Evolutionary conservation across 129 eudicot genomes (phyloP), one percentile per base, ranked within the genome.

Genomic region (Logfia minima): DNA sequence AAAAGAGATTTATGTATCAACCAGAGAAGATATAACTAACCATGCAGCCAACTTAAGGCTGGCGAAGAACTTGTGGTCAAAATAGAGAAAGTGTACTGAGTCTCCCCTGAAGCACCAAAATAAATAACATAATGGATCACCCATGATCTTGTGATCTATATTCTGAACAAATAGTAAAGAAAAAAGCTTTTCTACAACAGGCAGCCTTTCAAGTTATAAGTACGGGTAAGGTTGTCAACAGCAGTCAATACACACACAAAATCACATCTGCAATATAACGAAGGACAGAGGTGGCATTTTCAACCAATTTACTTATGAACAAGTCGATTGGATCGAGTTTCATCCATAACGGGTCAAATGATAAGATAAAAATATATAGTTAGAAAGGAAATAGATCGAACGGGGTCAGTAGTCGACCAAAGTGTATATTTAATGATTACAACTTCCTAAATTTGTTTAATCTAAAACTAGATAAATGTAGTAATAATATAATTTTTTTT

Each of bases 21-120:
- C 23, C 24, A 56, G 31, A 65, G 19, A 64, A 70, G 58, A 78
- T 19, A 55, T 14, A 21, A 85, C 92, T 74, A 84, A 94, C 99
- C 99, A 85, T 94, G 99, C 45, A 94, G 92, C 97, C 97, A 94
- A 68, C 86, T 77, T 52, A 94, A 84, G 67, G 93, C 76, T 71
- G 97, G 82, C 5, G 97, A 94, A 21, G 98, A 87, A 28, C 89
- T 83, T 63, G 99, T 91, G 28, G 99, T 94, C 79, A 94, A 35
- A 52, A 94, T 94, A 41, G 99, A 87, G 82, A 94, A 94, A 58
- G 97, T 87, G 75, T 91, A 86, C 19, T 86, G 86, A 76, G 81
- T 62, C 81, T 94, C 99, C 81, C 97, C 99, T 94, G 89, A 86
- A 87, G 26, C 72, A 70, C 34, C 79, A 62, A 77, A 65, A 4